These are phyloP conservation scores for Phyllosticta citrichinensis DNA, from an alignment of 2,329 filamentous ascomycete genomes.

Conservation along the genomic window DNA sequence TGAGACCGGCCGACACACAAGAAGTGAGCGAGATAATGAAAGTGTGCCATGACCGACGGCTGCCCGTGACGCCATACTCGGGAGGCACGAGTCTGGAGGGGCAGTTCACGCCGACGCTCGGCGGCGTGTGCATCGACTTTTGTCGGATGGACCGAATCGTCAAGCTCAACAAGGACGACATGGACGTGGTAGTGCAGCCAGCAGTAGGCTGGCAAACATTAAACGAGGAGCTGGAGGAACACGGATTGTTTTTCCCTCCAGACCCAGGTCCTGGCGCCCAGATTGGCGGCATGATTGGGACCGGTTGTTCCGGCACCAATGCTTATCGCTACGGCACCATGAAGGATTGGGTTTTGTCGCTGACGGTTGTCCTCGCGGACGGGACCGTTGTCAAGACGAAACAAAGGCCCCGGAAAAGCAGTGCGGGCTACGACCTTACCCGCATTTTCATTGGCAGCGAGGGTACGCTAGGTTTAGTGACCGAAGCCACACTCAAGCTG, in stretches of 20 bases:
- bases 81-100: slow-evolving; percentile 86
- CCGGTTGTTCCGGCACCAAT: slow-evolving; percentile 72
- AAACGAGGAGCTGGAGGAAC: slow-evolving; percentile 64
- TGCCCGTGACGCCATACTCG: slow-evolving; percentile 79
- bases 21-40: slow-evolving; percentile 84
- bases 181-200: slow-evolving; percentile 48
- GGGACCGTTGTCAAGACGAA: slow-evolving; percentile 84
- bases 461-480: slow-evolving; percentile 83
- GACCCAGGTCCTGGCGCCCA: slow-evolving; percentile 85
- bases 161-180: slow-evolving; percentile 59
- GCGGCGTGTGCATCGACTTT: slow-evolving; percentile 81
- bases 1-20: slow-evolving; percentile 68
- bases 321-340: slow-evolving; percentile 90
- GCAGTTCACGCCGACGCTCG: slow-evolving; percentile 72
- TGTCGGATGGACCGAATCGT: slow-evolving; percentile 74
- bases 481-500: slow-evolving; percentile 81
- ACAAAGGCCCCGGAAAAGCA: slow-evolving; percentile 79
- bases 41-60: slow-evolving; percentile 67
- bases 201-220: slow-evolving; percentile 80
- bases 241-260: slow-evolving; percentile 79
- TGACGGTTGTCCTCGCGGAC: slow-evolving; percentile 84
- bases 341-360: slow-evolving; percentile 81
- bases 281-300: slow-evolving; percentile 84
- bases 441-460: slow-evolving; percentile 84
- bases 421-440: slow-evolving; percentile 85